Evolutionary conservation across 2,329 filamentous ascomycete species (phyloP).

Genomic region (Podosphaera aphanis): DNA sequence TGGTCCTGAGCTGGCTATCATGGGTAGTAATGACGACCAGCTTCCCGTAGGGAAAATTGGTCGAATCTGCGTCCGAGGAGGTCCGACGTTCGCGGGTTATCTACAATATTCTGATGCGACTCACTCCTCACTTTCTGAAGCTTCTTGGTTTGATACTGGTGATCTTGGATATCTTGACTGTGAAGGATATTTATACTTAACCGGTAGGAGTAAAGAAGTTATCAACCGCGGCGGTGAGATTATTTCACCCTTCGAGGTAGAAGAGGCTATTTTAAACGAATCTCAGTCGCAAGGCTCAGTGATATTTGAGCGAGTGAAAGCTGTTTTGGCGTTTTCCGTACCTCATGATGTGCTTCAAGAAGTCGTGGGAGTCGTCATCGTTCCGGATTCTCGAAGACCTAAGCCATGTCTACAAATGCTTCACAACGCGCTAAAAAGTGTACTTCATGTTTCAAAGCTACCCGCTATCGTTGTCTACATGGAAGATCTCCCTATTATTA

Average conservation of each 20-base stretch:
- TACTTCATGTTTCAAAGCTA: conserved; percentile 29
- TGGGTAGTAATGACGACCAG: conserved; percentile 20
- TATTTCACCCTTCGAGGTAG: conserved; percentile 35
- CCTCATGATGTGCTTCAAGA: conserved; percentile 30
- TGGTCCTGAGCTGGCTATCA: conserved; percentile 27
- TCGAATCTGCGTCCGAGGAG: conserved; percentile 26
- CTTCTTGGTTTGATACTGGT: conserved; percentile 74
- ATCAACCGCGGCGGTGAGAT: conserved; percentile 34
- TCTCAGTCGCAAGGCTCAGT: conserved; percentile 20
- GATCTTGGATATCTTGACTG: conserved; percentile 59
- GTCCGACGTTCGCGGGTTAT: conserved; percentile 28
- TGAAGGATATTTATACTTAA: conserved; percentile 64
- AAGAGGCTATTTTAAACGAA: conserved; percentile 28
- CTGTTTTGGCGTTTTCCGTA: conserved; percentile 29
- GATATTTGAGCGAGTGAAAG: conserved; percentile 23
- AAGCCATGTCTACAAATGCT: conserved; percentile 25
- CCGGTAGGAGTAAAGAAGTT: conserved; percentile 51
- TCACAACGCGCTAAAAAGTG: conserved; percentile 23
- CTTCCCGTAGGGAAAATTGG: conserved; percentile 19
- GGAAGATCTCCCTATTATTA: conserved; percentile 29
- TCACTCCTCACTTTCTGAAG: conserved; percentile 24
- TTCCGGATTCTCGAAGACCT: conserved; percentile 21
- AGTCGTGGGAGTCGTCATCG: conserved; percentile 28
- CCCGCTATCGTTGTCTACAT: conserved; percentile 29
- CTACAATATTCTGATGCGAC: conserved; percentile 18